Evolutionary conservation across 352 stramenopile species (phyloP), one percentile per base, ranked within the genome.

Genomic region (Pseudoperonospora humuli): DNA sequence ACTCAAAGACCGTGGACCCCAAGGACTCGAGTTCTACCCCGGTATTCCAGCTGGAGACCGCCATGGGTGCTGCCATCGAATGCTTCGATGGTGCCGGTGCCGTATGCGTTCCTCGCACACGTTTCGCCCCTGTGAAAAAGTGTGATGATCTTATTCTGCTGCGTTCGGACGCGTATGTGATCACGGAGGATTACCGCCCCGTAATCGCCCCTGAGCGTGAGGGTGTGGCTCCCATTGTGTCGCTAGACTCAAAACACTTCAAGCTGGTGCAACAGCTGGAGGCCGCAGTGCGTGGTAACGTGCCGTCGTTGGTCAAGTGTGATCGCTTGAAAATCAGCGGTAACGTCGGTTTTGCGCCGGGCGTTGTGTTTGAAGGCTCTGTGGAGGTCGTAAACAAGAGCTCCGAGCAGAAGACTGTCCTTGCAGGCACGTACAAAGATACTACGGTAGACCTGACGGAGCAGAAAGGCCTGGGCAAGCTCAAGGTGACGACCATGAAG

Each of bases 191-290:
- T 61, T 95, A 94, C 70, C 90, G 89, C 38, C 92, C 95, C 10
- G 75, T 98, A 24, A 75, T 99, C 36, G 96, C 96, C 35, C 93
- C 94, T n/a, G 76, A 94, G 57, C 95, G 92, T 57, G 84, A 96
- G 45, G 86, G 86, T 26, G 70, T 86, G n/a, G 95, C 95, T n/a
- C 95, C 96, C 18, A 85, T 97, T 20, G 91, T 99, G 28, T 62
- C 67, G 10, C 74, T 99, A 19, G 96, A 99, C 62, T 83, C 76
- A 38, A 98, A 98, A 73, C 95, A 97, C 44, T 99, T 97, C 77
- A 98, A 99, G 74, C 66, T 98, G 19, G 96, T 99, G 48, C 90
- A 97, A 65, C 84, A 97, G 48, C 78, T 99, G 2, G 96, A 99
- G 64, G 92, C 87, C 19, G 79, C 93, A 14, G 93, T 96, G 21